Percentiles rank a stretch among this genome's conserved stretches.
These are phyloP conservation scores for Euphorbia corollata DNA, from an alignment of 441 rosid species.

Conservation along the genomic window DNA sequence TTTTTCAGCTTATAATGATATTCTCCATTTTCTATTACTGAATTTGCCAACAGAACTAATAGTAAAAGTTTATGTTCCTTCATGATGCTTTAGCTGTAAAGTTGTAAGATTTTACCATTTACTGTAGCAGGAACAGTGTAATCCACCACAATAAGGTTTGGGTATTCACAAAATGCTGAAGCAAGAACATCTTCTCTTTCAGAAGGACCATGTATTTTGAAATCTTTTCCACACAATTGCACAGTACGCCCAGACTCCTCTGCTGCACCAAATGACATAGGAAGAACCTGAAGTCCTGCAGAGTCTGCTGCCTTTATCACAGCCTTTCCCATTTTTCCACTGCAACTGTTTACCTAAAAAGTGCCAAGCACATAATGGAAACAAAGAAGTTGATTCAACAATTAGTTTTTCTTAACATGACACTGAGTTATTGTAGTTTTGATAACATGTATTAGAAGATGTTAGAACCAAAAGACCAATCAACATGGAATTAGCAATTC, in stretches of 20 bases:
- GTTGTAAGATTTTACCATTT: constrained; percentile 40
- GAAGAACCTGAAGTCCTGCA: constrained; percentile 71
- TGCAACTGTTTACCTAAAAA: constrained; percentile 69
- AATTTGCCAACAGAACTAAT: not conserved
- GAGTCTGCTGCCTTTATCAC: constrained; percentile 75
- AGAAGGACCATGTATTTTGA: constrained; percentile 60
- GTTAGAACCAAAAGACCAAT: not conserved
- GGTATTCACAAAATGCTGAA: constrained; percentile 42
- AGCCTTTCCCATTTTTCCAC: constrained; percentile 82
- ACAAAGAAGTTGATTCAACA: not conserved
- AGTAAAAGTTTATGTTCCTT: not conserved
- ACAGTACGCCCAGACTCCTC: constrained; percentile 53
- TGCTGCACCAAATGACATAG: constrained; percentile 60
- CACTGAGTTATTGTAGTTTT: not conserved
- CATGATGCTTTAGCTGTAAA: not conserved
- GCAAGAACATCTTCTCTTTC: constrained; percentile 69
- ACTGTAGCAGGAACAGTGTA: constrained; percentile 78
- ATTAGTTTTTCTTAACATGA: not conserved
- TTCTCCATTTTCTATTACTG: not conserved
- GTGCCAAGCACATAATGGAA: not conserved
- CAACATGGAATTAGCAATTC: not conserved
- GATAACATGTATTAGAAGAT: not conserved
- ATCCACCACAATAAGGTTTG: constrained; percentile 67
- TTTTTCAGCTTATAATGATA: not conserved
- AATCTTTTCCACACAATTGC: constrained; percentile 60